phyloP scores from a whole-genome alignment of 768 basidiomycete species.

The Cubamyces sp. region DNA sequence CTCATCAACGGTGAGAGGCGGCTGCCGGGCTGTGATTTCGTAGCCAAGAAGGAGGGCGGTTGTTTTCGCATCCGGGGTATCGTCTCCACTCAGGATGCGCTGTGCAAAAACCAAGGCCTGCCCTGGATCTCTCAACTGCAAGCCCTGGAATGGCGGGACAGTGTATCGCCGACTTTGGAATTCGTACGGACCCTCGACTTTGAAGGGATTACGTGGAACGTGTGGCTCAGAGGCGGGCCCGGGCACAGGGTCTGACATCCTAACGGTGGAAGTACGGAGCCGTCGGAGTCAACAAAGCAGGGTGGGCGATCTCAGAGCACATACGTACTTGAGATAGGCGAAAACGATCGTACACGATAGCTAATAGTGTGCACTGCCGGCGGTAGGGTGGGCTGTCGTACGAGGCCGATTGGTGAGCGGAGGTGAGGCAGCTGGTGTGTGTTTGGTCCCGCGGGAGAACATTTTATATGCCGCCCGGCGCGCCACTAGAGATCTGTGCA shows the following conservation, averaged over 20 bases:
- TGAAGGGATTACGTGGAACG: background rate
- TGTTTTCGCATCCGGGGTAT: background rate
- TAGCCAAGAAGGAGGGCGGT: background rate
- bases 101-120: background rate
- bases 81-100: background rate
- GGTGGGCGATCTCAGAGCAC: too few relatives aligned
- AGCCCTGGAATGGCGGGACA: background rate
- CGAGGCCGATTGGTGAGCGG: background rate
- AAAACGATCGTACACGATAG: background rate
- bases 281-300: background rate
- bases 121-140: background rate
- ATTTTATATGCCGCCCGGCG: constrained; percentile 7
- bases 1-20: background rate
- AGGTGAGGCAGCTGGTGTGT: background rate
- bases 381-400: background rate
- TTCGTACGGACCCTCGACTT: background rate
- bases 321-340: background rate
- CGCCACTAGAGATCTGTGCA: constrained; percentile 2
- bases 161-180: too few relatives aligned
- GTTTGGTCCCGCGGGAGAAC: background rate
- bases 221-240: background rate
- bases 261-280: background rate
- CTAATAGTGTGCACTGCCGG: background rate
- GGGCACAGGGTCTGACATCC: background rate
- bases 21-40: background rate